Percentiles rank a stretch among this genome's conserved stretches.
These are phyloP conservation scores for Bertia moriformis DNA, from an alignment of 2,329 filamentous ascomycete species.

Conservation along the genomic window DNA sequence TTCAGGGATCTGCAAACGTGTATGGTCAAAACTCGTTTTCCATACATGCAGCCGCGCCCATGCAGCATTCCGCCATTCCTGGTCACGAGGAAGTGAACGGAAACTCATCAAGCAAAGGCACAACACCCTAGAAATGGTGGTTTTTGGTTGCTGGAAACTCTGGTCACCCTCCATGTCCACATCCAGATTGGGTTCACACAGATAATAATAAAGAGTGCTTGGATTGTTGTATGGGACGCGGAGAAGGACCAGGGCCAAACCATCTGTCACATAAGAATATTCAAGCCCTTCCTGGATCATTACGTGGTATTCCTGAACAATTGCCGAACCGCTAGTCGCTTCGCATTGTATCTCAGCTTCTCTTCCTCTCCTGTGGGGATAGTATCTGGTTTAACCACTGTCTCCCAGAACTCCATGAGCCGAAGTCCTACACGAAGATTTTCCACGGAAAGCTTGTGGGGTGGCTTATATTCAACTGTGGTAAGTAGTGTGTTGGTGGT, in stretches of 20 bases:
- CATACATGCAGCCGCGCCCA: slow-evolving; percentile 6
- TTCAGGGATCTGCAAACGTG: slow-evolving; percentile 7
- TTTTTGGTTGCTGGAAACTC: slow-evolving; percentile 4
- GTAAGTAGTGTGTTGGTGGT: slow-evolving; percentile 5
- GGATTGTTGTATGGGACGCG: background rate
- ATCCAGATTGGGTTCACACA: background rate
- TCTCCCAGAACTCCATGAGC: slow-evolving; percentile 7
- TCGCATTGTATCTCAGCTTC: background rate
- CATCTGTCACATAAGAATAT: background rate
- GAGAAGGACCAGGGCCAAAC: background rate
- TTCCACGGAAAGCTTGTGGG: slow-evolving; percentile 5
- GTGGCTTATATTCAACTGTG: slow-evolving; percentile 5
- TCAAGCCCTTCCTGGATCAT: background rate
- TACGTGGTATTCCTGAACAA: background rate
- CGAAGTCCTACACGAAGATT: slow-evolving; percentile 6
- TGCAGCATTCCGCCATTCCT: slow-evolving; percentile 9
- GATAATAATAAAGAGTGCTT: background rate
- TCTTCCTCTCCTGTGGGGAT: background rate
- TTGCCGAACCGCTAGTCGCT: background rate
- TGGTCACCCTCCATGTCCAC: background rate
- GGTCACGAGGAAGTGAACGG: slow-evolving; percentile 5
- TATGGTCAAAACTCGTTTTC: slow-evolving; percentile 8
- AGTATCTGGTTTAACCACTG: background rate
- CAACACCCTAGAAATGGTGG: slow-evolving; percentile 8
- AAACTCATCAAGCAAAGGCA: slow-evolving; percentile 11